Percentiles rank a stretch among this genome's conserved stretches.
Conservation (phyloP, 257 asterid species). For the Solanum pimpinellifolium region DNA sequence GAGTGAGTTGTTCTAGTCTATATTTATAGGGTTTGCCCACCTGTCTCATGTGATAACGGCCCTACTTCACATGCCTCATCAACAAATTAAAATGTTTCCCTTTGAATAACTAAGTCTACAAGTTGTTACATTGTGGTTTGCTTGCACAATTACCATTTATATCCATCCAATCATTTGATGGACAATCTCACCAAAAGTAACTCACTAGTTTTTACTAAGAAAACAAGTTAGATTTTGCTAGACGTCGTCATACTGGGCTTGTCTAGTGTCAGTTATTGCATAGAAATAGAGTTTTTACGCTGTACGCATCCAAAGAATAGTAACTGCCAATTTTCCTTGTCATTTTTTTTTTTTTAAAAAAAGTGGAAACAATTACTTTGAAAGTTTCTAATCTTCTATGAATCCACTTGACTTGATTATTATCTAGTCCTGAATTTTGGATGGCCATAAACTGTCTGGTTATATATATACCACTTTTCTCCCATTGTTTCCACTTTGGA, state of each 20-base stretch:
- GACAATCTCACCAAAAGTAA: too few species aligned
- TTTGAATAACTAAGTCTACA: too few species aligned
- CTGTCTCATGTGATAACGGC: neutral
- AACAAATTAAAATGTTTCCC: neutral
- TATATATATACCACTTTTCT: neutral
- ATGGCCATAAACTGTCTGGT: neutral
- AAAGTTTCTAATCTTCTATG: neutral
- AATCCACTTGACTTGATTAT: neutral
- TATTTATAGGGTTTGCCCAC: neutral
- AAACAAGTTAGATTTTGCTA: neutral
- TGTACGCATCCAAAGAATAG: too few species aligned
- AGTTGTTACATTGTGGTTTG: neutral
- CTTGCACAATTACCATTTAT: neutral
- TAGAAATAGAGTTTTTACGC: too few species aligned
- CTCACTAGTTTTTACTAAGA: too few species aligned
- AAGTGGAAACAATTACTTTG: neutral
- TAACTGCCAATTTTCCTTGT: too few species aligned
- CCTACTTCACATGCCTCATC: conserved; percentile 8
- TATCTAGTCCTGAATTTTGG: neutral
- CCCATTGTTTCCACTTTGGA: neutral
- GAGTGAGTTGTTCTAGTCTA: neutral
- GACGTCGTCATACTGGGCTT: too few species aligned
- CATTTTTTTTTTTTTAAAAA: too few species aligned
- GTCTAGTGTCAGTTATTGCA: rapidly evolving
- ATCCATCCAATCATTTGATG: too few species aligned